A percentile compares a stretch with the other conserved stretches of the same genome.
These are phyloP conservation scores for Botryotinia narcissicola DNA, from an alignment of 2,329 filamentous ascomycete genomes.

Conservation along the genomic window DNA sequence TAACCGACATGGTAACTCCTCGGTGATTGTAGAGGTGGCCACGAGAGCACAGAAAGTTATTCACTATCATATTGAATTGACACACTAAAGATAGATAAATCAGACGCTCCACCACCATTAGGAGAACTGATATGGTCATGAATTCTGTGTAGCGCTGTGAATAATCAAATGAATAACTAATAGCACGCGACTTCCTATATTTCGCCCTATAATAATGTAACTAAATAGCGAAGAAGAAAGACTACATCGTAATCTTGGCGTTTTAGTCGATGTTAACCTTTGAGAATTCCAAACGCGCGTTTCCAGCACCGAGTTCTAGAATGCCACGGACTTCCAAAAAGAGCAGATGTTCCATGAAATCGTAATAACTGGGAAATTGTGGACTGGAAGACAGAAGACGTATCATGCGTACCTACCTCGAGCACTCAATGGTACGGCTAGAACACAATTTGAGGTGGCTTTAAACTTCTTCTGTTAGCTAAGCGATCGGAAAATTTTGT, in stretches of 20 bases:
- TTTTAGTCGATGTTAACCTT: not conserved
- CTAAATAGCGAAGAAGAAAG: not conserved
- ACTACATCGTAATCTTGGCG: not conserved
- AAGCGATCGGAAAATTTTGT: not conserved
- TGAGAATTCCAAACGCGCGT: not conserved
- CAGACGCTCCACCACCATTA: not conserved
- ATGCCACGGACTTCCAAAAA: not conserved
- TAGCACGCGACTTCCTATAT: not conserved
- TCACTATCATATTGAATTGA: not conserved
- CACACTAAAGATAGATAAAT: not conserved
- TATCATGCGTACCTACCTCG: not conserved
- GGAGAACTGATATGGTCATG: not conserved
- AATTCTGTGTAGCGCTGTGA: not conserved
- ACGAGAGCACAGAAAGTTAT: not conserved
- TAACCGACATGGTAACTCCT: not conserved
- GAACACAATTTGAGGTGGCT: not conserved
- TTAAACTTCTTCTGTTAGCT: not conserved
- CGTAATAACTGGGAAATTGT: not conserved
- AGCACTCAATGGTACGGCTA: not conserved
- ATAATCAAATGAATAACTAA: not conserved
- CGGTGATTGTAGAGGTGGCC: not conserved
- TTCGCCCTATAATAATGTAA: not conserved
- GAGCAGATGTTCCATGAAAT: not conserved
- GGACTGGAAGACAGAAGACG: not conserved
- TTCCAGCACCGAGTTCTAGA: not conserved